Evolutionary conservation across 495 filamentous ascomycete genomes (phyloP).

Genomic region (Trichoderma parareesei): DNA sequence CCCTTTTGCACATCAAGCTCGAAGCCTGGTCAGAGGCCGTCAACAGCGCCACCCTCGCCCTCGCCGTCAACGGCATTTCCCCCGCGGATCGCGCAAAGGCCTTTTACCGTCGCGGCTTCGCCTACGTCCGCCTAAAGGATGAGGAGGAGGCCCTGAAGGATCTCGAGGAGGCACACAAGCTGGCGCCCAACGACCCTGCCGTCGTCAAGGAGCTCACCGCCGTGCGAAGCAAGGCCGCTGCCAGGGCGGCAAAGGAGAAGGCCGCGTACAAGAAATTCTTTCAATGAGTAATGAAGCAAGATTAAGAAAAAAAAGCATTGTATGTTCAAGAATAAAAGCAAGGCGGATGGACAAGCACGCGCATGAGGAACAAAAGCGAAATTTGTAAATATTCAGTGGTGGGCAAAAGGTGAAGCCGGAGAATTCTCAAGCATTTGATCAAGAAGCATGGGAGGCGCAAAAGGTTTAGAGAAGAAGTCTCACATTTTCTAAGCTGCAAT

Average conservation of each 20-base stretch:
- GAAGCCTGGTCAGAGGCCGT: conserved; percentile 59
- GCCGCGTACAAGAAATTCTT: conserved; percentile 87
- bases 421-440: background rate
- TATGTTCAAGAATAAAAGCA: too few relatives aligned
- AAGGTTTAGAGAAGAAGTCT: background rate
- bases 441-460: conserved; percentile 5
- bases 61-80: conserved; percentile 55
- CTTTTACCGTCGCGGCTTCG: conserved; percentile 71
- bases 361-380: background rate
- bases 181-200: conserved; percentile 68
- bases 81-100: conserved; percentile 85
- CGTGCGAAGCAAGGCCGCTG: conserved; percentile 67
- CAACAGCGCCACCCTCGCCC: conserved; percentile 61
- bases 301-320: background rate
- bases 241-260: conserved; percentile 76
- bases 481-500: background rate
- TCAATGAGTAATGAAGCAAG: conserved; percentile 17
- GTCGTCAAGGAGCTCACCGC: conserved; percentile 64
- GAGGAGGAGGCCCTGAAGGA: conserved; percentile 76
- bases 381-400: background rate
- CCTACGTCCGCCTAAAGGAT: conserved; percentile 66
- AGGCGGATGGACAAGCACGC: too few relatives aligned
- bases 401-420: background rate
- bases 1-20: conserved; percentile 67
- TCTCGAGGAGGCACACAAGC: conserved; percentile 65